Percentiles rank a stretch among this genome's conserved stretches.
These are phyloP conservation scores for Xylaria telfairii DNA, from an alignment of 495 filamentous ascomycete genomes.

Conservation along the genomic window DNA sequence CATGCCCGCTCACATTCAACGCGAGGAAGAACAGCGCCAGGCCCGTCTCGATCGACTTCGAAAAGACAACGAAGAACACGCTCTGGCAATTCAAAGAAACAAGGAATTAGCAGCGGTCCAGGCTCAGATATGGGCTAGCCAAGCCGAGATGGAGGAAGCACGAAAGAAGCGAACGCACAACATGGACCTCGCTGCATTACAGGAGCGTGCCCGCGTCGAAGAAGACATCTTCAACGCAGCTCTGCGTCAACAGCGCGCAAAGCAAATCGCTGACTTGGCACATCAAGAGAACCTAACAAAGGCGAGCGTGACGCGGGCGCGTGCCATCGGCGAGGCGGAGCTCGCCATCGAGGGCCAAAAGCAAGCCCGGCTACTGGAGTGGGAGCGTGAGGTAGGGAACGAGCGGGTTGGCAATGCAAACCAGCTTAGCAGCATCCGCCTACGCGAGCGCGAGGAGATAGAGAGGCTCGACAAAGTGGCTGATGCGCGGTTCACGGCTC, in stretches of 20 bases:
- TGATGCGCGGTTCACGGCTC: conserved; percentile 41
- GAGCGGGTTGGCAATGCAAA: conserved; percentile 46
- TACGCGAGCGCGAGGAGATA: conserved; percentile 50
- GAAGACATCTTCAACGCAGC: conserved; percentile 44
- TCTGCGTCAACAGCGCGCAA: conserved; percentile 40
- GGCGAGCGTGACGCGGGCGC: conserved; percentile 44
- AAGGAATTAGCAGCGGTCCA: conserved; percentile 52
- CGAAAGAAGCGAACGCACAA: conserved; percentile 39
- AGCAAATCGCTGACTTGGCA: conserved; percentile 36
- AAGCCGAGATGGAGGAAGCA: conserved; percentile 54
- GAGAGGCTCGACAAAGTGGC: conserved; percentile 46
- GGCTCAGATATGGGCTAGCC: conserved; percentile 48
- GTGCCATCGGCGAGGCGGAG: conserved; percentile 48
- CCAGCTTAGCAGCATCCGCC: conserved; percentile 47
- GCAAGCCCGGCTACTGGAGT: conserved; percentile 42
- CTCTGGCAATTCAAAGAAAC: conserved; percentile 42
- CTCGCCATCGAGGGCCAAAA: conserved; percentile 45
- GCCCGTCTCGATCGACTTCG: conserved; percentile 44
- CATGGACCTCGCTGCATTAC: conserved; percentile 35
- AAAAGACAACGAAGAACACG: conserved; percentile 47
- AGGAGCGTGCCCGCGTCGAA: conserved; percentile 42
- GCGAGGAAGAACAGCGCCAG: conserved; percentile 51
- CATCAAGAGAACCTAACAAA: conserved; percentile 49
- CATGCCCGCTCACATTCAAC: conserved; percentile 50
- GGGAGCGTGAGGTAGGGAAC: conserved; percentile 43